Conservation (phyloP, 345 rosid species). For the Moricandia moricandioides region DNA sequence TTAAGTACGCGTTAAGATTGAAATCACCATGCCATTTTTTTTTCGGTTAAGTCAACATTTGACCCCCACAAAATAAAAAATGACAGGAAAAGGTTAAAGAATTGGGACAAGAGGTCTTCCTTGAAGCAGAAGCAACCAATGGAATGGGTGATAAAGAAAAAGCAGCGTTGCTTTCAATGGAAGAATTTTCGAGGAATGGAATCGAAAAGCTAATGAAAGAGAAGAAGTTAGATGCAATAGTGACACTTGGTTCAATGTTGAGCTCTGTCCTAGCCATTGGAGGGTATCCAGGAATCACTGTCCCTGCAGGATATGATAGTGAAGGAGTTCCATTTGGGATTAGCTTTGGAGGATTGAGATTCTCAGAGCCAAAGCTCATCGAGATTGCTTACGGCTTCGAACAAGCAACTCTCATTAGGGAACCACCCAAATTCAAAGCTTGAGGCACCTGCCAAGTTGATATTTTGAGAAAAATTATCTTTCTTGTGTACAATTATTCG, state of each 20-base stretch:
- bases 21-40: background rate
- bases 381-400: slow-evolving; percentile 75
- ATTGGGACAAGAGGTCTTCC: slow-evolving; percentile 48
- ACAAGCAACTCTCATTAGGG: slow-evolving; percentile 45
- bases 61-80: background rate
- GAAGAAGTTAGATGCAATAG: slow-evolving; percentile 56
- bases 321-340: slow-evolving; percentile 62
- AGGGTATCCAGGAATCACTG: slow-evolving; percentile 66
- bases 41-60: background rate
- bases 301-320: slow-evolving; percentile 58
- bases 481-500: no score
- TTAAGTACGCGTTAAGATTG: background rate
- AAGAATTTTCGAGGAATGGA: slow-evolving; percentile 41
- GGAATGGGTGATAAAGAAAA: slow-evolving; percentile 37
- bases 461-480: background rate
- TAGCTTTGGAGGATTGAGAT: slow-evolving; percentile 59
- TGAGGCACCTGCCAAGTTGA: background rate
- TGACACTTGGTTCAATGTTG: slow-evolving; percentile 24
- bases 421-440: slow-evolving; percentile 45
- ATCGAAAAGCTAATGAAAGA: slow-evolving; percentile 54
- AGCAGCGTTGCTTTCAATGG: slow-evolving; percentile 36
- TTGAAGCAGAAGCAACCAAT: slow-evolving; percentile 44
- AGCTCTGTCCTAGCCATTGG: slow-evolving; percentile 53
- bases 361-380: slow-evolving; percentile 62
- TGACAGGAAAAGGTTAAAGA: slow-evolving; percentile 51